Evolutionary conservation across 768 basidiomycete species (phyloP).

Genomic region (Suillus plorans): DNA sequence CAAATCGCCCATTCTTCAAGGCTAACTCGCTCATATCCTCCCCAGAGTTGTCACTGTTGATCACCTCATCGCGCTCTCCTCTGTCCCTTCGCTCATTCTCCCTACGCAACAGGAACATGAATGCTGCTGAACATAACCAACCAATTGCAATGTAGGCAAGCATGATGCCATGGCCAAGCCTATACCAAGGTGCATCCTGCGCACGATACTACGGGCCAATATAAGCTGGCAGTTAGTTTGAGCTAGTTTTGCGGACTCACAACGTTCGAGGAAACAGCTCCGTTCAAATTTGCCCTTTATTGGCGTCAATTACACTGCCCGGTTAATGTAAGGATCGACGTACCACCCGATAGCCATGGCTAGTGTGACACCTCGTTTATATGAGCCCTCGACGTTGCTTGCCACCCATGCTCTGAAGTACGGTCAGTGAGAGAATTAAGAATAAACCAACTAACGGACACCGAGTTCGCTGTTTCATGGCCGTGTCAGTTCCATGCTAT

Average conservation of each 20-base stretch:
- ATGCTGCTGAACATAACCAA: constrained; percentile 50
- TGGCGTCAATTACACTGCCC: background rate
- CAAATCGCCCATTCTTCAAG: constrained; percentile 51
- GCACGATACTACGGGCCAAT: constrained; percentile 54
- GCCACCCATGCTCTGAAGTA: constrained; percentile 50
- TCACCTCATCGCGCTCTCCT: constrained; percentile 68
- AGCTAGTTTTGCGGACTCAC: constrained; percentile 37
- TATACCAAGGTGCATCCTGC: constrained; percentile 64
- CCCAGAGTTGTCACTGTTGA: constrained; percentile 49
- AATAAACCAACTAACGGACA: constrained; percentile 36
- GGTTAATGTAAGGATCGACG: constrained; percentile 9
- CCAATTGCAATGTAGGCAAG: constrained; percentile 70
- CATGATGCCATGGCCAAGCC: constrained; percentile 66
- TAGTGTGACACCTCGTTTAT: constrained; percentile 69
- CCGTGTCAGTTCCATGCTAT: background rate
- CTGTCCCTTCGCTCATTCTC: constrained; percentile 66
- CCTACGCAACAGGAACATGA: constrained; percentile 45
- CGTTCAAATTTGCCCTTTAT: constrained; percentile 60
- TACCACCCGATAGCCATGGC: constrained; percentile 66
- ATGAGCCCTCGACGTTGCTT: constrained; percentile 70
- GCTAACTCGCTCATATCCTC: constrained; percentile 31
- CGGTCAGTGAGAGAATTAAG: background rate
- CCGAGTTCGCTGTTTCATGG: constrained; percentile 41
- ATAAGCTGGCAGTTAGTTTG: background rate
- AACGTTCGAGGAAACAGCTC: constrained; percentile 65